Conservation (phyloP, 2,329 filamentous ascomycete species). For the Cadophora sp. region DNA sequence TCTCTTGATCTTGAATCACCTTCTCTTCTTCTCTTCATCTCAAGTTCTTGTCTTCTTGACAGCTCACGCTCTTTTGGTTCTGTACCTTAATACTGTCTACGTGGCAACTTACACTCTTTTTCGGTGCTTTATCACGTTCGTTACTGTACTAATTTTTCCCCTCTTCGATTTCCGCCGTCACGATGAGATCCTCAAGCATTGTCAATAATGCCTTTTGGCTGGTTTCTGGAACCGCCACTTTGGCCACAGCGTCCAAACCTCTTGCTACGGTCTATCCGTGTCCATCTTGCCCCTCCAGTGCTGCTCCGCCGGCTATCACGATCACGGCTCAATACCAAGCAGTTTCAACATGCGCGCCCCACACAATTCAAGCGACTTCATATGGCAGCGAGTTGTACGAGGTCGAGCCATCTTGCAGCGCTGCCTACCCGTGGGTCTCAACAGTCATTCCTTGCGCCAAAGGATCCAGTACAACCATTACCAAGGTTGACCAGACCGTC, state of each 20-base stretch:
- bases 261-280: conserved; percentile 26
- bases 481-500: conserved; percentile 25
- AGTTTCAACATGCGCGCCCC: conserved; percentile 26
- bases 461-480: conserved; percentile 19
- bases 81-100: conserved; percentile 16
- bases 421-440: conserved; percentile 24
- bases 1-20: not conserved
- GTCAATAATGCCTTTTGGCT: not conserved
- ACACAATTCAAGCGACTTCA: not conserved
- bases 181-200: conserved; percentile 9
- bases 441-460: conserved; percentile 24
- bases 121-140: conserved; percentile 9
- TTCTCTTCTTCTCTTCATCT: not conserved
- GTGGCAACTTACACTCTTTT: conserved; percentile 12
- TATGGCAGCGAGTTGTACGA: not conserved
- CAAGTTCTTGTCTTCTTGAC: not conserved
- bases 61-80: conserved; percentile 11
- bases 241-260: conserved; percentile 11
- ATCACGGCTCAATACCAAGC: conserved; percentile 29
- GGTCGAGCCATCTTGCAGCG: conserved; percentile 8
- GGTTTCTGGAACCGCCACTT: conserved; percentile 2
- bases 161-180: not conserved
- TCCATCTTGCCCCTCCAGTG: conserved; percentile 18
- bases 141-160: conserved; percentile 3
- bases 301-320: conserved; percentile 19